These are phyloP conservation scores for Monosporozyma unispora DNA, from an alignment of 805 yeast genomes.

Conservation along the genomic window DNA sequence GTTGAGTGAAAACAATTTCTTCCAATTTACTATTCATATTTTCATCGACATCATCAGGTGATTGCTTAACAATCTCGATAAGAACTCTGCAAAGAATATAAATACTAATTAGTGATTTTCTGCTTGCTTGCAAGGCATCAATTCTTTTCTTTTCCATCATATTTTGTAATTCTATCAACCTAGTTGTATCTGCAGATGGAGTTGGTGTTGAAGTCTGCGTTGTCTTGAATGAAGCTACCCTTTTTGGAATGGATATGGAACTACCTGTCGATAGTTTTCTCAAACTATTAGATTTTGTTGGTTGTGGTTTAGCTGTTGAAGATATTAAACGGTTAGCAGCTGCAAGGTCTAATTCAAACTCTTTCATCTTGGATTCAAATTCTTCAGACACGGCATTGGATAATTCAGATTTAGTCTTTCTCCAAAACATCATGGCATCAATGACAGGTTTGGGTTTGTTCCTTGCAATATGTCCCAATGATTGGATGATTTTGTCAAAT, in stretches of 20 bases:
- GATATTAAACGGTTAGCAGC: neutral
- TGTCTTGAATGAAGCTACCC: constrained; percentile 43
- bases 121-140: constrained; percentile 73
- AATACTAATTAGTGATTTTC: constrained; percentile 78
- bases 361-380: constrained; percentile 36
- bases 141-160: constrained; percentile 41
- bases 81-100: constrained; percentile 85
- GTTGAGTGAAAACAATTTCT: constrained; percentile 85
- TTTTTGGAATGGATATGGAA: constrained; percentile 33
- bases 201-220: constrained; percentile 14
- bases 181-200: constrained; percentile 43
- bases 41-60: constrained; percentile 65
- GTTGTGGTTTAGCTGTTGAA: constrained; percentile 8
- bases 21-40: constrained; percentile 78
- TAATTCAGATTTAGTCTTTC: constrained; percentile 84
- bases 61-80: constrained; percentile 84
- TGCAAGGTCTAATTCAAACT: constrained; percentile 18
- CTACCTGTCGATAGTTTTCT: constrained; percentile 24
- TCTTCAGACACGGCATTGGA: constrained; percentile 55
- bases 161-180: constrained; percentile 37
- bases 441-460: constrained; percentile 90
- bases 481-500: constrained; percentile 77
- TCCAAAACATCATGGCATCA: constrained; percentile 97
- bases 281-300: constrained; percentile 14
- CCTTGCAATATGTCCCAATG: constrained; percentile 85